Evolutionary conservation across 345 rosid species (phyloP).

Genomic region (Murraya paniculata): DNA sequence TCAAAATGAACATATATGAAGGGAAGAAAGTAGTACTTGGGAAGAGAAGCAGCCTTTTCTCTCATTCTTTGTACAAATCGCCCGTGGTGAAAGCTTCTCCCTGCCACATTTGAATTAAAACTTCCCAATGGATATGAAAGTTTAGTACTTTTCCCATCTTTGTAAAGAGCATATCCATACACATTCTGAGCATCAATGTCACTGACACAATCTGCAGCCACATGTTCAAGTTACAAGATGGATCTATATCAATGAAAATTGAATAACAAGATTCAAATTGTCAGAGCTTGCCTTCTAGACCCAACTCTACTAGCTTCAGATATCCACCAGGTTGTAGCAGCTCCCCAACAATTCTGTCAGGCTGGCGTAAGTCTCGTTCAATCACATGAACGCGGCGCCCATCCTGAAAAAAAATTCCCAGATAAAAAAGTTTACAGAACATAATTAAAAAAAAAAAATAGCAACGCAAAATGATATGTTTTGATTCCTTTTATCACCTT

Average conservation of each 20-base stretch:
- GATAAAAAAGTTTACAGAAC: not conserved
- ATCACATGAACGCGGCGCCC: constrained; percentile 8
- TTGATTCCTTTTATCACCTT: not conserved
- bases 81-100: constrained; percentile 53
- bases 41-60: constrained; percentile 46
- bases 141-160: constrained; percentile 35
- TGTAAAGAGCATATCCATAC: constrained; percentile 45
- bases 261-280: not conserved
- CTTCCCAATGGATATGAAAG: constrained; percentile 42
- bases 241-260: not conserved
- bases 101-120: constrained; percentile 35
- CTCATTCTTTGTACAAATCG: constrained; percentile 55
- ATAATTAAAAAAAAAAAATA: not conserved
- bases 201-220: constrained; percentile 41
- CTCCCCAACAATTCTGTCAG: constrained; percentile 20
- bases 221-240: not conserved
- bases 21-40: constrained; percentile 32
- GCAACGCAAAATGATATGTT: not conserved
- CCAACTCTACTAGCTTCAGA: constrained; percentile 23
- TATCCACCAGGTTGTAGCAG: constrained; percentile 18
- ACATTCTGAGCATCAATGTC: constrained; percentile 47
- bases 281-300: constrained; percentile 14
- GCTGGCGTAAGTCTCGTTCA: constrained; percentile 12
- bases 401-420: not conserved
- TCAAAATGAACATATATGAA: not conserved